phyloP scores from a whole-genome alignment of 192 early-diverging fungal genomes.

The Podila clonocystis region DNA sequence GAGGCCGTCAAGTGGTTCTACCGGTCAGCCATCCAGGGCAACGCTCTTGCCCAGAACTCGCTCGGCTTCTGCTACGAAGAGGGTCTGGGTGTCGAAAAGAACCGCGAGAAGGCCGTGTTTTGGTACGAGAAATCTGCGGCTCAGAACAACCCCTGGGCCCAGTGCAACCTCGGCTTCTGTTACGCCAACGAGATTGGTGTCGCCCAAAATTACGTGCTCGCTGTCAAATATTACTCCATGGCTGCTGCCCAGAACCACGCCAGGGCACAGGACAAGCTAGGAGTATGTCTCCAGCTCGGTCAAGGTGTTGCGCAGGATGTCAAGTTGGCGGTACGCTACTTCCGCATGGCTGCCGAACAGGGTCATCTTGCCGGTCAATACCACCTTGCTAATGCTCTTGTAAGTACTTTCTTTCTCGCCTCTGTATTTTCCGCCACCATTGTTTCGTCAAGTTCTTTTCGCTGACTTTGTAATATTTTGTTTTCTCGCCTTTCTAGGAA shows the following conservation, averaged over 20 bases:
- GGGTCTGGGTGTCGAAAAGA: conserved; percentile 72
- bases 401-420: conserved; percentile 14
- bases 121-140: conserved; percentile 76
- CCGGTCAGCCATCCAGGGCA: conserved; percentile 71
- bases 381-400: conserved; percentile 56
- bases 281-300: conserved; percentile 62
- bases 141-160: conserved; percentile 82
- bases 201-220: conserved; percentile 54
- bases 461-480: not conserved
- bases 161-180: conserved; percentile 86
- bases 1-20: conserved; percentile 73
- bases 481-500: not conserved
- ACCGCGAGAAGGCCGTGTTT: conserved; percentile 65
- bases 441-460: not conserved
- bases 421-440: not conserved
- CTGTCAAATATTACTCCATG: conserved; percentile 64
- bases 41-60: conserved; percentile 82
- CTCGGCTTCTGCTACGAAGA: conserved; percentile 87
- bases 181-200: conserved; percentile 82
- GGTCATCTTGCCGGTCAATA: conserved; percentile 70
- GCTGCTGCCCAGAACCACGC: conserved; percentile 70
- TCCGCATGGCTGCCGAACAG: conserved; percentile 66
- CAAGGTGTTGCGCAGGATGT: conserved; percentile 57
- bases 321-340: conserved; percentile 66
- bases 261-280: conserved; percentile 65